These are phyloP conservation scores for Ustilago sp. DNA, from an alignment of 1,284 basidiomycete species.

Conservation along the genomic window DNA sequence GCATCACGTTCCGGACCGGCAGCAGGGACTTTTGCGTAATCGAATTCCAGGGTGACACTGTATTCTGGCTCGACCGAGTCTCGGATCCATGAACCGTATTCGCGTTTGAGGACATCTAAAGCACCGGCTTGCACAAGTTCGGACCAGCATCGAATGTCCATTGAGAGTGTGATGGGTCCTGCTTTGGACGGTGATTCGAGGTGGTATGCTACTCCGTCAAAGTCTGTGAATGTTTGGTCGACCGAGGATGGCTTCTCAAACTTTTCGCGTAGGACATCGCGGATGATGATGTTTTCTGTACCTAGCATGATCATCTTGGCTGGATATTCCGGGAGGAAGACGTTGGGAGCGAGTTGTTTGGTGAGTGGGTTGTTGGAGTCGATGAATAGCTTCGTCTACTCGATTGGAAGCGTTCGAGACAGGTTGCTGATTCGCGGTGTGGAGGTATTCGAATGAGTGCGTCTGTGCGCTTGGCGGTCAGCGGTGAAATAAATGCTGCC, in stretches of 20 bases:
- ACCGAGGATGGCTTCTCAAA: conserved; percentile 87
- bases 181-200: conserved; percentile 81
- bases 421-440: not conserved
- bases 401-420: not conserved
- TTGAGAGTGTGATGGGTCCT: conserved; percentile 81
- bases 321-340: not conserved
- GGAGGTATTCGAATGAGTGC: not conserved
- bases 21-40: conserved; percentile 84
- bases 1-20: conserved; percentile 73
- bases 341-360: no score
- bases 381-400: not conserved
- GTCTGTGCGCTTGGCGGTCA: not conserved
- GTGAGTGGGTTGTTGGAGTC: not conserved
- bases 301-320: conserved; percentile 68
- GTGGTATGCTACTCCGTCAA: conserved; percentile 95
- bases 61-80: conserved; percentile 81
- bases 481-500: not conserved
- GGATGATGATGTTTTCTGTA: conserved; percentile 79
- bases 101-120: conserved; percentile 80
- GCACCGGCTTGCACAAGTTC: conserved; percentile 91
- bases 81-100: conserved; percentile 82
- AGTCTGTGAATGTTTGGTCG: conserved; percentile 97
- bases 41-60: conserved; percentile 86
- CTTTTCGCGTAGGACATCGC: conserved; percentile 90
- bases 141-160: conserved; percentile 94